Conservation (phyloP, 2,329 filamentous ascomycete species). For the Aureobasidium sp. region DNA sequence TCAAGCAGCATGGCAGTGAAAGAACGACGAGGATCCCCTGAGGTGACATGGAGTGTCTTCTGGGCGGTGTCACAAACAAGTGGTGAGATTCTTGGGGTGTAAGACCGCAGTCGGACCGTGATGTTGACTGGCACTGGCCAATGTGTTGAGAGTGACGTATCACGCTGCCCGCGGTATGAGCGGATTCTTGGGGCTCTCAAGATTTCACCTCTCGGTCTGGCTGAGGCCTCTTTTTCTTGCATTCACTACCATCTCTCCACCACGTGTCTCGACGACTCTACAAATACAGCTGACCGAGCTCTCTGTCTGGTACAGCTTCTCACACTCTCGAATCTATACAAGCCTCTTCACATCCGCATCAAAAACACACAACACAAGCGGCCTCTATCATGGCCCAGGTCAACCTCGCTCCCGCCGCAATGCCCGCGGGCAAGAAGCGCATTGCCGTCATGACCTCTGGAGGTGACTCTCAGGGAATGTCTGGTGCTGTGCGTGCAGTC, state of each 20-base stretch:
- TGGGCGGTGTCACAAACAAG: not conserved
- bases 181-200: conserved; percentile 1
- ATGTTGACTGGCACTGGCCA: conserved; percentile 13
- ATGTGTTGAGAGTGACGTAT: conserved; percentile 12
- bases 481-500: conserved; percentile 79
- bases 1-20: not conserved
- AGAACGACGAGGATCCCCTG: not conserved
- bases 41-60: not conserved
- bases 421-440: conserved; percentile 42
- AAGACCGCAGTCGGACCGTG: conserved; percentile 11
- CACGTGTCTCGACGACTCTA: conserved; percentile 3
- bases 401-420: conserved; percentile 12
- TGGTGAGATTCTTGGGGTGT: conserved; percentile 1
- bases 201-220: conserved; percentile 1
- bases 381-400: conserved; percentile 16
- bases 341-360: not conserved
- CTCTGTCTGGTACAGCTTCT: conserved; percentile 13
- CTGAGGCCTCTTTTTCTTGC: conserved; percentile 1
- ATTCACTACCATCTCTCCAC: conserved; percentile 9
- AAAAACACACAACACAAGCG: not conserved
- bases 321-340: not conserved
- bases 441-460: conserved; percentile 93
- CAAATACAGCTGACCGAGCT: not conserved
- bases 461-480: conserved; percentile 93
- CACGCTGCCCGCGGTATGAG: not conserved